Percentiles rank a stretch among this genome's conserved stretches.
Conservation (phyloP, 1,139 yeast genomes). For the Pichia sp. region DNA sequence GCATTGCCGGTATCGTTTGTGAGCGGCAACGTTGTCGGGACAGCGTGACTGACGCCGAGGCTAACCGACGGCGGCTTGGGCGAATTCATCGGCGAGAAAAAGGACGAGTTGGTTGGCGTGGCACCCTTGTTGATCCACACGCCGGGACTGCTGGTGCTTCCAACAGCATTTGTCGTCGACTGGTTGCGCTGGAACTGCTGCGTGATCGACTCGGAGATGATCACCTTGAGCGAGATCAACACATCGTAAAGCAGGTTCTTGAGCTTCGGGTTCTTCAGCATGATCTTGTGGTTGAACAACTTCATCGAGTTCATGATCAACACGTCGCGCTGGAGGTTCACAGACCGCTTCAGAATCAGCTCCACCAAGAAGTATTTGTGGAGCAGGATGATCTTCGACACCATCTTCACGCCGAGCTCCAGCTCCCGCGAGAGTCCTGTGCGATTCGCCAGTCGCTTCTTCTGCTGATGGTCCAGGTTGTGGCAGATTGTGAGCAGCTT, state of each 20-base stretch:
- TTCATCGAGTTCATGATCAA: constrained; percentile 45
- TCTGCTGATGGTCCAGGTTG: constrained; percentile 22
- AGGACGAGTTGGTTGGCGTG: constrained; percentile 9
- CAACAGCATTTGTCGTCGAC: background rate
- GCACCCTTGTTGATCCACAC: constrained; percentile 3
- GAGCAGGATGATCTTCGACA: constrained; percentile 56
- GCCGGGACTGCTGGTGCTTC: background rate
- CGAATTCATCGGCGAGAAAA: constrained; percentile 26
- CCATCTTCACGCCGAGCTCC: constrained; percentile 36
- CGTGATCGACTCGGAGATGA: constrained; percentile 28
- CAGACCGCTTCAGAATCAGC: constrained; percentile 32
- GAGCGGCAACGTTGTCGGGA: background rate
- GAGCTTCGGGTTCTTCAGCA: constrained; percentile 46
- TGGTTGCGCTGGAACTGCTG: constrained; percentile 14
- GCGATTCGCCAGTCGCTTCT: constrained; percentile 16
- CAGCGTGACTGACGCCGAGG: background rate
- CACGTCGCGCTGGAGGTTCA: constrained; percentile 36
- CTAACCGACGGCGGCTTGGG: constrained; percentile 20
- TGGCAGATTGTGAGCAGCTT: constrained; percentile 30
- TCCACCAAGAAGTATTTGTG: constrained; percentile 43
- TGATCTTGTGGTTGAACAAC: constrained; percentile 42
- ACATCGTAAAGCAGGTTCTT: constrained; percentile 62
- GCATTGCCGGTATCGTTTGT: background rate
- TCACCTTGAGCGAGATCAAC: constrained; percentile 48
- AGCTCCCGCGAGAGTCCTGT: constrained; percentile 20